These are phyloP conservation scores for Boeremia exigua DNA, from an alignment of 2,329 filamentous ascomycete species.

Conservation along the genomic window DNA sequence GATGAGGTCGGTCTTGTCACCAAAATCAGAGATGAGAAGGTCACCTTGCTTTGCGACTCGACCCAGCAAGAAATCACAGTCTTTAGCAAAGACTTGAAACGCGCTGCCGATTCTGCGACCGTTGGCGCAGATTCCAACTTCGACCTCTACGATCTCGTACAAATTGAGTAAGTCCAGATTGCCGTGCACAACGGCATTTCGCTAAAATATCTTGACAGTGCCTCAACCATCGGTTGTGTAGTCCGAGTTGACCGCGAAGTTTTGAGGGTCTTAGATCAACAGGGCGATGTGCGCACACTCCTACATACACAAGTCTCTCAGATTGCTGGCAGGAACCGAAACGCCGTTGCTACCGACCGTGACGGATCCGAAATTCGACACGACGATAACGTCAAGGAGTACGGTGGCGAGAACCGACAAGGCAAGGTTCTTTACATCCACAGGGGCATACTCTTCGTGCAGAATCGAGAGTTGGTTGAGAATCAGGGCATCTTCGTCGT, in stretches of 20 bases:
- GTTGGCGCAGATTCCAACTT: slow-evolving; percentile 86
- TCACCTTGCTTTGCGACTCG: slow-evolving; percentile 92
- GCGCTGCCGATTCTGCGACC: slow-evolving; percentile 89
- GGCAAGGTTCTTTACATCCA: slow-evolving; percentile 95
- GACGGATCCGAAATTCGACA: slow-evolving; percentile 91
- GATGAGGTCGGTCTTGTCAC: slow-evolving; percentile 98
- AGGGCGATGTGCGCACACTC: slow-evolving; percentile 79
- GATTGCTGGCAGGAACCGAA: slow-evolving; percentile 80
- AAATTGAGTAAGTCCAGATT: slow-evolving; percentile 71
- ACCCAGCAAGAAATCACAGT: slow-evolving; percentile 94
- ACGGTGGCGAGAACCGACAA: slow-evolving; percentile 80
- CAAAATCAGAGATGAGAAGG: slow-evolving; percentile 87
- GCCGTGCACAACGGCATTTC: background rate
- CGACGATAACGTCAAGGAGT: slow-evolving; percentile 92
- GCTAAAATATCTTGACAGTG: slow-evolving; percentile 50
- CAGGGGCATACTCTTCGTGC: slow-evolving; percentile 88
- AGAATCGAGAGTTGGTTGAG: slow-evolving; percentile 82
- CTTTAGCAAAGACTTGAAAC: slow-evolving; percentile 94
- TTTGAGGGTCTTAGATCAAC: slow-evolving; percentile 87
- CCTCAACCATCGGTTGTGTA: slow-evolving; percentile 89
- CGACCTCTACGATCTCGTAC: slow-evolving; percentile 90
- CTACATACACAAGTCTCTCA: slow-evolving; percentile 92
- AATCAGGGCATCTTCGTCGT: slow-evolving; percentile 91
- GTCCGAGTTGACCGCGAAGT: slow-evolving; percentile 96
- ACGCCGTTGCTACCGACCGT: slow-evolving; percentile 88